Base-by-base conservation (phyloP, 164 flowering plant genomes). In the Umbilicus rupestris region DNA sequence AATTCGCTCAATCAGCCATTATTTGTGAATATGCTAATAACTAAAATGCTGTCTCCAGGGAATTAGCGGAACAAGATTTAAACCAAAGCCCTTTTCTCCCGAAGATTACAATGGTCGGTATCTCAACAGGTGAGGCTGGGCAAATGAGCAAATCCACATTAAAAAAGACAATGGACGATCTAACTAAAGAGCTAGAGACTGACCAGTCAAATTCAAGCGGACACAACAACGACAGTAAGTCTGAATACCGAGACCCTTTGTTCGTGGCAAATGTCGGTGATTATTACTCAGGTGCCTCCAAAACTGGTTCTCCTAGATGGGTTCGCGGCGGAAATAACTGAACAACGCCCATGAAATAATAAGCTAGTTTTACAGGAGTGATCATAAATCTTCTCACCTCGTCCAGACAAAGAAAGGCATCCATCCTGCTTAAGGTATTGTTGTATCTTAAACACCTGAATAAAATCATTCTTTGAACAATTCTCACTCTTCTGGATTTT, bases 261-360 rank as follows among this genome's bases (percentile, higher is more conserved):
- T 94, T 94, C 72, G 97, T 94, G 6, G 97, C 99, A 33, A 91
- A 91, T 76, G 87, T 94, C 24, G 95, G 93, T 62, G 90, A 85
- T 73, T 83, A 81, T 72, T 73, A 77, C 71, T 75, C 89, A 3
- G 75, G 83, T 19, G 46, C 79, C 68, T 66, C 82, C n/a, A 84
- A 76, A 75, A 71, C 81, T 1, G 78, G 85, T 64, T 76, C 92
- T 26, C 52, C 81, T 39, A 77, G 84, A 65, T 82, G 80, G 84
- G 77, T 83, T 57, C 83, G 82, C 39, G 77, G 76, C 15, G 74
- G 77, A 68, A 72, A 59, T 67, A 63, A 65, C 31, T 76, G 39
- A 71, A 30, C 60, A 28, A 26, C 57, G 9, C 26, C 1, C 28
- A 35, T 49, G 8, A n/a, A 49, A 6, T n/a, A 15, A 3, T 49